A percentile compares a stretch with the other conserved stretches of the same genome.
phyloP scores from a whole-genome alignment of 345 rosid genomes.

The Theobroma cacao region DNA sequence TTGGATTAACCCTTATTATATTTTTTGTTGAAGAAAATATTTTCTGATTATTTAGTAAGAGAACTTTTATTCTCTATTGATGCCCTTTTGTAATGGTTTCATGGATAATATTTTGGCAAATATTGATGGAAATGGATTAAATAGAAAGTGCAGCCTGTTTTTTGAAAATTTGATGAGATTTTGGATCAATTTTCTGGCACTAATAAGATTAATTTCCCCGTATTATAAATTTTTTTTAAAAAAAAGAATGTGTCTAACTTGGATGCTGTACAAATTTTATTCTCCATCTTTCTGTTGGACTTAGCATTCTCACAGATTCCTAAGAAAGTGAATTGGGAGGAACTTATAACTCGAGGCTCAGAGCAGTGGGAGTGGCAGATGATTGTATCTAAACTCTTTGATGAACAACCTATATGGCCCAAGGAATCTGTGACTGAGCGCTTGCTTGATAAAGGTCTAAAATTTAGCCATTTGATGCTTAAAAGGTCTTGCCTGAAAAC shows the following conservation, averaged over 20 bases:
- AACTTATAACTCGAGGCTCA: constrained; percentile 44
- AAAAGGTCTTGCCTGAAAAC: constrained; percentile 55
- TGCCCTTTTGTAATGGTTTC: background rate
- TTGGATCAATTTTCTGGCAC: background rate
- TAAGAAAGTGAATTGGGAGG: constrained; percentile 73
- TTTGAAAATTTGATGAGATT: background rate
- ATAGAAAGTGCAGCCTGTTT: background rate
- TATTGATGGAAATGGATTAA: background rate
- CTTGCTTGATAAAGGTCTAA: constrained; percentile 63
- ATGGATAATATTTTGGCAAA: background rate
- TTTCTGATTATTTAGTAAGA: background rate
- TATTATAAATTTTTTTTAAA: background rate
- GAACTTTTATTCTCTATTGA: background rate
- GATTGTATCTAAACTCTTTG: constrained; percentile 75
- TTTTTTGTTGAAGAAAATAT: background rate
- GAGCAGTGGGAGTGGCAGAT: constrained; percentile 73
- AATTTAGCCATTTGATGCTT: constrained; percentile 54
- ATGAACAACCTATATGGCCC: constrained; percentile 88
- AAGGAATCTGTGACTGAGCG: constrained; percentile 66
- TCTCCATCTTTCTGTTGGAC: constrained; percentile 30
- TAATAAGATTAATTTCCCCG: background rate
- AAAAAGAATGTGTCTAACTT: background rate
- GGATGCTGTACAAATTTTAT: background rate
- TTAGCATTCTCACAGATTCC: constrained; percentile 86
- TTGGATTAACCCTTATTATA: background rate